Percentiles rank a stretch among this genome's conserved stretches.
Evolutionary conservation across 495 filamentous ascomycete species (phyloP).

Genomic region (Pseudoneurospora amorphoporcata): DNA sequence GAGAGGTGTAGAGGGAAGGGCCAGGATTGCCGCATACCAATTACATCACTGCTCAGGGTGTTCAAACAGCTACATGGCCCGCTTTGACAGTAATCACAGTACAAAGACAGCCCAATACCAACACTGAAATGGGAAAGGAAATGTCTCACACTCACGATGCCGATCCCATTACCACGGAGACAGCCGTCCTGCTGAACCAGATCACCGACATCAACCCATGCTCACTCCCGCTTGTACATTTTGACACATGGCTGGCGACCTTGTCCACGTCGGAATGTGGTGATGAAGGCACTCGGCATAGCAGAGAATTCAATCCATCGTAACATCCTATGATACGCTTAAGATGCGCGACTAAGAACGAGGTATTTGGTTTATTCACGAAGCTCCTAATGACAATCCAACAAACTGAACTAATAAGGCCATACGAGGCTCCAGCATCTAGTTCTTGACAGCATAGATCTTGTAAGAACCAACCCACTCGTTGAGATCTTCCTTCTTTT

Average conservation of each 20-base stretch:
- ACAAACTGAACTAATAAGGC: background rate
- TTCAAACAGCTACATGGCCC: background rate
- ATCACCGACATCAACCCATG: background rate
- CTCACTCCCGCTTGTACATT: background rate
- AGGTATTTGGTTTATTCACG: no score
- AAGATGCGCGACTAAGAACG: background rate
- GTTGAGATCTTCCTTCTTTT: conserved; percentile 30
- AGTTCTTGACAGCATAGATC: conserved; percentile 32
- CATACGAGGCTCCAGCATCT: background rate
- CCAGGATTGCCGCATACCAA: background rate
- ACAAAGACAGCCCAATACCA: background rate
- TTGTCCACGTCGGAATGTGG: background rate
- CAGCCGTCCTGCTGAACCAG: background rate
- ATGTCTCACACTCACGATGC: background rate
- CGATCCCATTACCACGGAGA: background rate
- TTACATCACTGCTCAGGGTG: background rate
- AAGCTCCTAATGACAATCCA: background rate
- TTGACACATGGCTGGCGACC: background rate
- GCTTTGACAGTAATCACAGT: background rate
- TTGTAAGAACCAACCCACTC: conserved; percentile 41
- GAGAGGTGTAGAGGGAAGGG: background rate
- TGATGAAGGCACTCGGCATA: background rate
- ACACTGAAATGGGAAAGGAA: background rate
- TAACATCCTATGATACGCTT: background rate
- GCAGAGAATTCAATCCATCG: background rate